phyloP scores from a whole-genome alignment of 305 asterid species.

The Solanum hybrid region DNA sequence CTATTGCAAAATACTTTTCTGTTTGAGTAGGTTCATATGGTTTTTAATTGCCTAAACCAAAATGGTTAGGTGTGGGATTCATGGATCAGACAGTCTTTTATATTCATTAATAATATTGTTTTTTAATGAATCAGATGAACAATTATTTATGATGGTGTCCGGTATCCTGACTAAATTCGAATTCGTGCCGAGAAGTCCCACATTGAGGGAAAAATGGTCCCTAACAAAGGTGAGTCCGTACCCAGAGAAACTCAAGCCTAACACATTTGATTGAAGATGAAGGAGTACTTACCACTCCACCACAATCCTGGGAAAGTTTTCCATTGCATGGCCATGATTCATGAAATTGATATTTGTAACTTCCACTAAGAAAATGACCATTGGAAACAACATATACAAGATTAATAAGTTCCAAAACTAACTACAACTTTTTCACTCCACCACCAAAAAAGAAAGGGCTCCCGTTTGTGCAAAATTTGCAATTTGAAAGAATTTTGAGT shows the following conservation, averaged over 20 bases:
- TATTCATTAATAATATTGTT: background rate
- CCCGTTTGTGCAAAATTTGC: background rate
- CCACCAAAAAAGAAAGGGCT: background rate
- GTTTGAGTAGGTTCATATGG: background rate
- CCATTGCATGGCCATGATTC: background rate
- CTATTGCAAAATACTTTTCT: background rate
- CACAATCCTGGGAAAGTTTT: too few species aligned
- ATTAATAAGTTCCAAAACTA: background rate
- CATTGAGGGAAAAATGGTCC: too few species aligned
- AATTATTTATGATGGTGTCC: too few species aligned
- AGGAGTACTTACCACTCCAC: background rate
- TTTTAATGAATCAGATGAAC: background rate
- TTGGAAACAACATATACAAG: background rate
- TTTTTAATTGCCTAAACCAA: background rate
- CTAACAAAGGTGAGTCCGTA: background rate
- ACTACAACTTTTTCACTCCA: background rate
- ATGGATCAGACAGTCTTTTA: background rate
- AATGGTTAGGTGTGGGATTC: background rate
- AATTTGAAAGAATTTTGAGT: background rate
- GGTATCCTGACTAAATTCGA: background rate
- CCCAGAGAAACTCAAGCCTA: rapidly evolving
- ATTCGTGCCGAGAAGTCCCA: too few species aligned
- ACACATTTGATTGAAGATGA: too few species aligned
- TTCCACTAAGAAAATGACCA: background rate
- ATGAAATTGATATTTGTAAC: background rate